Base-by-base conservation (phyloP, 108 stramenopile species). In the Cyclotella cryptica region DNA sequence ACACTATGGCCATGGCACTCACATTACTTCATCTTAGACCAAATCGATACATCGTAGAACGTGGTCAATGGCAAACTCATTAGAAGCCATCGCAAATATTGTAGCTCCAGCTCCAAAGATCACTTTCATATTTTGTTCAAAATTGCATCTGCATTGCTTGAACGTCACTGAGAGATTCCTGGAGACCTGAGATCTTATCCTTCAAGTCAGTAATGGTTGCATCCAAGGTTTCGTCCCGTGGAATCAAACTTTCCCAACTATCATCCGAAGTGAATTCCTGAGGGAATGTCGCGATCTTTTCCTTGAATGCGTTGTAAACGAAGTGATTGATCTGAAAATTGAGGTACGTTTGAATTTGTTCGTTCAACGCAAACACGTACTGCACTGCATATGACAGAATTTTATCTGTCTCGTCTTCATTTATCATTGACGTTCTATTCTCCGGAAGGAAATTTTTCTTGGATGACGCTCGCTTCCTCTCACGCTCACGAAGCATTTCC, bases 281-380 rank as follows among this genome's bases (percentile, higher is more conserved):
- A 19, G 86, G 64, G 42, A 88, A 72, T 28, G 84, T 77, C 11
- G 51, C 78, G 40, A 78, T 66, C 8, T 58, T 46, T 11, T 53
- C 66, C 44, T 91, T 91, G 74, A 89, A 91, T 11, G 70, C 88
- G 41, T 86, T 49, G 77, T 86, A 91, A 35, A 91, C 60, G 55
- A 88, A 84, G 63, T 88, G 79, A 43, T 88, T 89, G 65, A 88
- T 66, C 49, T 87, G 88, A 60, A 91, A 91, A 35, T 80, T 80
- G 26, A 87, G 75, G 39, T 76, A 52, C 27, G 73, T 66, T 65
- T 87, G 67, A 54, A 84, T 89, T 39, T 77, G 78, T 71, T 86
- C 85, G 18, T 77, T 67, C 65, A 91, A 55, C 12, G 86, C 88
- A 12, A 89, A 51, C 35, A 89, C 83, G 70, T 91, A 91, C 62